Percentiles rank a stretch among this genome's conserved stretches.
phyloP scores from a whole-genome alignment of 768 basidiomycete species.

The Saitozyma sp. region DNA sequence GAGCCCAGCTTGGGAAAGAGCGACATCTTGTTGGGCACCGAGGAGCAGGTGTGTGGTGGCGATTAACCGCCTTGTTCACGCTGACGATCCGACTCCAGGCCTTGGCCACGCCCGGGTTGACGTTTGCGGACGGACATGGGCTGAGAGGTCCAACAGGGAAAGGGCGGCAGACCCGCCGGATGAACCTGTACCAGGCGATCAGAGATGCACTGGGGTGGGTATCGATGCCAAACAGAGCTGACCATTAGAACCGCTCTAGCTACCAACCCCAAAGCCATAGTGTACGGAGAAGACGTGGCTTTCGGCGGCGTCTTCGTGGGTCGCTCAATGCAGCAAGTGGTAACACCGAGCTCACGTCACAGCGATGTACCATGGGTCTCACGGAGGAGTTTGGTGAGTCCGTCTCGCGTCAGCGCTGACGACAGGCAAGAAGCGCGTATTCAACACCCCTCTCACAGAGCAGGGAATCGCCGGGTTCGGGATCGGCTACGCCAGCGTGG shows the following conservation, averaged over 20 bases:
- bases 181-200: conserved; percentile 92
- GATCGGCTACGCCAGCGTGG: conserved; percentile 87
- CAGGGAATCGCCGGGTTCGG: conserved; percentile 90
- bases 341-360: conserved; percentile 3
- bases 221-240: neutral
- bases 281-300: conserved; percentile 84
- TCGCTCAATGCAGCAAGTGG: neutral
- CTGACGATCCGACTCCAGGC: conserved; percentile 13
- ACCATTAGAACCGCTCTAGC: conserved; percentile 68
- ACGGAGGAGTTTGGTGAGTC: conserved; percentile 84
- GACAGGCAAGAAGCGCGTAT: conserved; percentile 82
- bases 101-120: conserved; percentile 38
- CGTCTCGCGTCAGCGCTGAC: conserved; percentile 2
- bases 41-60: conserved; percentile 7
- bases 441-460: conserved; percentile 78
- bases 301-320: conserved; percentile 84
- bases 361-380: conserved; percentile 84
- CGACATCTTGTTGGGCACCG: conserved; percentile 11
- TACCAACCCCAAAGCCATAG: conserved; percentile 81
- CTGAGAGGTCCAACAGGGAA: conserved; percentile 53
- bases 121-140: conserved; percentile 47
- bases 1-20: conserved; percentile 22
- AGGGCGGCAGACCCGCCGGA: conserved; percentile 85
- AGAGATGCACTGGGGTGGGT: conserved; percentile 80
- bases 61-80: neutral